Base-by-base conservation (phyloP, 192 early-diverging fungal species). In the Mortierella claussenii region DNA sequence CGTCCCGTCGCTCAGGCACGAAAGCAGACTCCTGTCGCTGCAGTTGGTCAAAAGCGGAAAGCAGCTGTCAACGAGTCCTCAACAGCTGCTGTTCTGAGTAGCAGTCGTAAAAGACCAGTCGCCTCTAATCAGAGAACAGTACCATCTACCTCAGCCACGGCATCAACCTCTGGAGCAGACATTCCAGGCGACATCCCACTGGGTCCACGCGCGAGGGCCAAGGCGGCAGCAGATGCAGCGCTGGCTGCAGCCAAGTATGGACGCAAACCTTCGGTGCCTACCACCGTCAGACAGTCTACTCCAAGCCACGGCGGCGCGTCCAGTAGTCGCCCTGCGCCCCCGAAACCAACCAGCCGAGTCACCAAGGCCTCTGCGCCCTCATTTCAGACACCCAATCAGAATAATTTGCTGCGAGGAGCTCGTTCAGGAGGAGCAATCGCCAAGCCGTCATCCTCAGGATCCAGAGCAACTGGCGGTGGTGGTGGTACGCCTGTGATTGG, bases 201-300 rank as follows among this genome's bases (percentile, higher is more conserved):
- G 9, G 73, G 73, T 11, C 73, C 73, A 1, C 57, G 73, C n/a
- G 73, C 73, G 1, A 43, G 73, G 62, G 73, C 73, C 18, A 76
- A 76, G 21, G 73, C 73, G 7, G 73, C 73, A 13, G 49, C 73
- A 2, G 73, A 76, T n/a, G 73, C 73, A 4, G 65, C 65, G 2
- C n/a, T 76, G 23, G 73, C 73, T 2, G 73, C 73, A 0, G 18
- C 58, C 23, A 76, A 76, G 34, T 30, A 31, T 33, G 46, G 56
- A 5, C 66, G 66, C n/a, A 54, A 30, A 24, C 50, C 21, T 7
- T 10, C 13, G 8, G 13, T 40, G 37, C 26, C 52, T 3, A 18
- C 31, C 4, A 18, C 43, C 17, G 17, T 53, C 30, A 32, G 50
- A 32, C 50, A 53, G 43, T 7, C 57, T 6, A 34, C 44, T 1